phyloP scores from a whole-genome alignment of 2,329 filamentous ascomycete genomes.

The Raffaelea arxii region DNA sequence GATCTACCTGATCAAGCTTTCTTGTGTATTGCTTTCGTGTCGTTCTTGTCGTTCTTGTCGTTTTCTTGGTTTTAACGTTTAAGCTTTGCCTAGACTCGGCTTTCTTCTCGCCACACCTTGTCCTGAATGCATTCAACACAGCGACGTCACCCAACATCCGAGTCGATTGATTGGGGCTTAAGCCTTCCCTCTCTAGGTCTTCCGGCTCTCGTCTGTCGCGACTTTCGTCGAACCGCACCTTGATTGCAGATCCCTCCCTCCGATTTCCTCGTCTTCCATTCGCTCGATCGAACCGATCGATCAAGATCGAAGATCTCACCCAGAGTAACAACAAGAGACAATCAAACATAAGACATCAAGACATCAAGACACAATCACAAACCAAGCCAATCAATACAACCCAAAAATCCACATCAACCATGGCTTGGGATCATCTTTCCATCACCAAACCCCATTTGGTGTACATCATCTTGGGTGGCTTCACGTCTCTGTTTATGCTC shows the following conservation, averaged over 20 bases:
- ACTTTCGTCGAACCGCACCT: no score
- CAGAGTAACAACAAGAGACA: neutral
- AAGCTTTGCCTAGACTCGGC: neutral
- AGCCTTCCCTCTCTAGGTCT: constrained; percentile 5
- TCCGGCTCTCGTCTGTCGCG: neutral
- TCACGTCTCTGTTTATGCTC: constrained; percentile 96
- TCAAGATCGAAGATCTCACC: neutral
- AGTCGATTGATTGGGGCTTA: constrained; percentile 18
- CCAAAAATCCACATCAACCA: constrained; percentile 22
- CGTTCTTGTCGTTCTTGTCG: neutral
- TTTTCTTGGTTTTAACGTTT: neutral
- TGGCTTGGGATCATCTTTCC: constrained; percentile 72
- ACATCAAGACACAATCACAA: neutral
- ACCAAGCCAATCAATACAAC: neutral
- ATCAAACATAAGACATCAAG: neutral
- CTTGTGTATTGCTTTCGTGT: neutral
- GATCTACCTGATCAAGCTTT: neutral
- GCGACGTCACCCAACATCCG: constrained; percentile 9
- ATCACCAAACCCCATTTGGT: constrained; percentile 95
- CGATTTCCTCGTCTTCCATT: neutral
- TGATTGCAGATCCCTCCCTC: neutral
- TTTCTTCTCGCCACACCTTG: neutral
- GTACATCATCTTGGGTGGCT: constrained; percentile 95
- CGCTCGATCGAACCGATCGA: neutral
- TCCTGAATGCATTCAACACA: constrained; percentile 16